phyloP scores from a whole-genome alignment of 75 land plant species.

The Pinus taeda region DNA sequence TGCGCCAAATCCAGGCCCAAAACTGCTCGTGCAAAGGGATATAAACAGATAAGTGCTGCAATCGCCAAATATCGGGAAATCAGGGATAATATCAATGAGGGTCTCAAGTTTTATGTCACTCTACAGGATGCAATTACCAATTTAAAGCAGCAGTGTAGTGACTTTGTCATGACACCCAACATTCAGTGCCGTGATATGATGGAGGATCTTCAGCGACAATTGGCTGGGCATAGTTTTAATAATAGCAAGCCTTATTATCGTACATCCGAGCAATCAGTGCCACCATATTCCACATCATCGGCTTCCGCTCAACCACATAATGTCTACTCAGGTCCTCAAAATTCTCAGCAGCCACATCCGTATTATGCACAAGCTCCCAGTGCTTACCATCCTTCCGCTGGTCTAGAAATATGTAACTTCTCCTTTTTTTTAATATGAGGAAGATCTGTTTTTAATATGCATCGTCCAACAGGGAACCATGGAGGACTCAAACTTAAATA shows the following conservation, averaged over 20 bases:
- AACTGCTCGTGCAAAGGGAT: too few species aligned
- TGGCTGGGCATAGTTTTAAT: constrained; percentile 76
- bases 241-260: constrained; percentile 28
- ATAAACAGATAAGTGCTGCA: too few species aligned
- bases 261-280: constrained; percentile 21
- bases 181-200: constrained; percentile 98
- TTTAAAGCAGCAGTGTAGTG: constrained; percentile 96
- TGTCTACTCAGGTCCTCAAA: constrained; percentile 1
- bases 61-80: too few species aligned
- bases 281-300: constrained; percentile 17
- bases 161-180: constrained; percentile 93
- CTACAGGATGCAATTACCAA: constrained; percentile 97
- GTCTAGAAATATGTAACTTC: too few species aligned
- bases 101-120: too few species aligned
- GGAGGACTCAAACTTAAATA: too few species aligned
- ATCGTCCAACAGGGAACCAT: too few species aligned
- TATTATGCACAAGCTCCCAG: constrained; percentile 41
- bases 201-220: constrained; percentile 89
- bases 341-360: constrained; percentile 30
- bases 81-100: too few species aligned
- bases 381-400: constrained; percentile 52
- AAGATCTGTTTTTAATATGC: too few species aligned
- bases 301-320: constrained; percentile 25
- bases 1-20: too few species aligned
- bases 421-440: too few species aligned